phyloP scores from a whole-genome alignment of 306 rosid species.

The Amphicarpaea edgeworthii region DNA sequence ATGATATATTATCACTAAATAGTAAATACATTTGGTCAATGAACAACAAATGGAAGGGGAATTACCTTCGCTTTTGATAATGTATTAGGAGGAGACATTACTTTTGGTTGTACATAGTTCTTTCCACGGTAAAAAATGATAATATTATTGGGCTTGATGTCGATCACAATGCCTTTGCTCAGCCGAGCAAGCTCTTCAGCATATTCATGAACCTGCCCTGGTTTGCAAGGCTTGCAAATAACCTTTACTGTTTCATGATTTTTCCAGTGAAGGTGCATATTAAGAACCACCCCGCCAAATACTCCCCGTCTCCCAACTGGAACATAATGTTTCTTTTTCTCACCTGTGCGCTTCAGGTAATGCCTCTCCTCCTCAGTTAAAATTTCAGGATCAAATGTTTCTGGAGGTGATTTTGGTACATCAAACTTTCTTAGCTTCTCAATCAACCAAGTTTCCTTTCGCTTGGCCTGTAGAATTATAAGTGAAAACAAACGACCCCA shows the following conservation, averaged over 20 bases:
- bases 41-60: constrained; percentile 33
- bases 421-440: constrained; percentile 83
- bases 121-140: constrained; percentile 84
- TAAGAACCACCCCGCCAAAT: constrained; percentile 92
- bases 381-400: constrained; percentile 85
- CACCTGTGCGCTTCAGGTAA: constrained; percentile 91
- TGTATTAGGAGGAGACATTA: constrained; percentile 86
- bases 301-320: constrained; percentile 93
- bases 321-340: constrained; percentile 84
- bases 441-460: constrained; percentile 89
- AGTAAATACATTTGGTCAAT: constrained; percentile 14
- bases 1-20: not conserved
- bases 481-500: constrained; percentile 19
- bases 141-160: constrained; percentile 70
- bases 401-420: constrained; percentile 64
- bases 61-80: constrained; percentile 85
- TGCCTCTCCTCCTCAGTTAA: constrained; percentile 92
- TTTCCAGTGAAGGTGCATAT: constrained; percentile 99
- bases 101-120: constrained; percentile 84
- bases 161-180: constrained; percentile 93
- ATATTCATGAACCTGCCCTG: constrained; percentile 80
- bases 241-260: constrained; percentile 92
- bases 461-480: constrained; percentile 69
- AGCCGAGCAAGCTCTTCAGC: constrained; percentile 86
- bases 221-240: constrained; percentile 88